These are phyloP conservation scores for Macadamia integrifolia DNA, from an alignment of 164 flowering plant species.

Conservation along the genomic window DNA sequence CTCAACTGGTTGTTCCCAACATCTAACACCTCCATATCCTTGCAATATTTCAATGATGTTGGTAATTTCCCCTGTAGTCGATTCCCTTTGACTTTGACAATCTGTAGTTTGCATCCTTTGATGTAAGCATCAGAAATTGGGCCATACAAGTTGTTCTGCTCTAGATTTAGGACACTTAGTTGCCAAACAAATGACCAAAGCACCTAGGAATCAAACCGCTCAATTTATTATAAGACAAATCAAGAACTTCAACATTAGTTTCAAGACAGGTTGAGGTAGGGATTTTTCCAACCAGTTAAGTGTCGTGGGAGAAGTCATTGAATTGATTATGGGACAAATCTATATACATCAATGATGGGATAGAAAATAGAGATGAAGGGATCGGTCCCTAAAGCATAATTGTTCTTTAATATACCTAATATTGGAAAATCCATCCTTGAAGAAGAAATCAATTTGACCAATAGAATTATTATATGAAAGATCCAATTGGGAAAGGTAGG, in stretches of 20 bases:
- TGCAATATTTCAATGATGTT: background rate
- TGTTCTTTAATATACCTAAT: too few species aligned
- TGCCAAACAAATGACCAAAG: background rate
- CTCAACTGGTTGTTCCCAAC: background rate
- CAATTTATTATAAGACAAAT: too few species aligned
- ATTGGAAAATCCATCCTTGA: too few species aligned
- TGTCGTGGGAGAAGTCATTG: too few species aligned
- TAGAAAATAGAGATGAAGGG: slow-evolving; percentile 9
- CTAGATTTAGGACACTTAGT: background rate
- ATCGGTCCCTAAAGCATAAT: too few species aligned
- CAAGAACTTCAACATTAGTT: too few species aligned
- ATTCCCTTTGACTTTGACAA: background rate
- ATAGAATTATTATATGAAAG: too few species aligned
- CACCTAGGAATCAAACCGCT: slow-evolving; percentile 17
- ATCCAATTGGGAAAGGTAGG: too few species aligned
- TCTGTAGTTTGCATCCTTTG: too few species aligned
- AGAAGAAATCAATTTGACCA: too few species aligned
- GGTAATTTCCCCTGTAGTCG: background rate
- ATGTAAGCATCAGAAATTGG: background rate
- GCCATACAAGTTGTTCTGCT: slow-evolving; percentile 5
- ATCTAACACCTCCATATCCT: background rate
- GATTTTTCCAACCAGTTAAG: too few species aligned
- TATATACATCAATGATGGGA: background rate
- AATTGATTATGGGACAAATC: slow-evolving; percentile 2
- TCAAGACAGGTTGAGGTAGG: too few species aligned